Conservation (phyloP, 768 basidiomycete genomes). For the Boletellus ananiceps region DNA sequence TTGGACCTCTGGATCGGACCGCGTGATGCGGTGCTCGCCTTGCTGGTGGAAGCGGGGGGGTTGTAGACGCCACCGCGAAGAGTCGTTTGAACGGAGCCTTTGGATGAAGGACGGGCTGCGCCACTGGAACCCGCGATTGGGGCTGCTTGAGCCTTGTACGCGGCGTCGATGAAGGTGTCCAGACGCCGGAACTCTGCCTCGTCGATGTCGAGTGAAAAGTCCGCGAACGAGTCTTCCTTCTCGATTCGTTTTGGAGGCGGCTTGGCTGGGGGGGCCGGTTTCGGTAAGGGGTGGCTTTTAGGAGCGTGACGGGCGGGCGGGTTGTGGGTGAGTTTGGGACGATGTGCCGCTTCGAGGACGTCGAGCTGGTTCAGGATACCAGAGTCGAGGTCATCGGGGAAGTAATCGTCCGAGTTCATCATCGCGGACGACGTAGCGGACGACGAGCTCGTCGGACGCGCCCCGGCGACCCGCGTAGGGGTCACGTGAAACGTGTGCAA, state of each 20-base stretch:
- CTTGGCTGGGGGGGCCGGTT: conserved; percentile 12
- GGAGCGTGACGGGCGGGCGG: conserved; percentile 3
- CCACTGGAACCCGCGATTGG: conserved; percentile 39
- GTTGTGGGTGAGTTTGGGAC: conserved; percentile 14
- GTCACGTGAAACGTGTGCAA: not conserved
- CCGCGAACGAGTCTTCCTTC: conserved; percentile 45
- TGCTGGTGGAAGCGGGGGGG: conserved; percentile 30
- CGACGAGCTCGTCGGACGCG: not conserved
- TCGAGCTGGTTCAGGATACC: conserved; percentile 59
- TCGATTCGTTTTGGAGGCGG: conserved; percentile 18
- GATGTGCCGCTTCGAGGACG: conserved; percentile 62
- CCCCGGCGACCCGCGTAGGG: not conserved
- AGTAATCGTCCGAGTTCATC: conserved; percentile 80
- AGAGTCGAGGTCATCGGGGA: conserved; percentile 61
- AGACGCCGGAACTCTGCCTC: conserved; percentile 50
- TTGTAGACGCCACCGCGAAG: conserved; percentile 58
- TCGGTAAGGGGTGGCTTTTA: conserved; percentile 10
- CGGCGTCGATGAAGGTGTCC: conserved; percentile 48
- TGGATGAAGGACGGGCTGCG: conserved; percentile 25
- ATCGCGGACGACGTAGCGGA: conserved; percentile 5
- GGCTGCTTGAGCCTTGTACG: conserved; percentile 38
- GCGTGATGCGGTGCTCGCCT: conserved; percentile 24
- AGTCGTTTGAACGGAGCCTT: conserved; percentile 55
- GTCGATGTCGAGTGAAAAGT: conserved; percentile 54
- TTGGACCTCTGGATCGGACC: conserved; percentile 40